Base-by-base conservation (phyloP, 2,329 filamentous ascomycete genomes). In the Dothidotthia symphoricarpi region DNA sequence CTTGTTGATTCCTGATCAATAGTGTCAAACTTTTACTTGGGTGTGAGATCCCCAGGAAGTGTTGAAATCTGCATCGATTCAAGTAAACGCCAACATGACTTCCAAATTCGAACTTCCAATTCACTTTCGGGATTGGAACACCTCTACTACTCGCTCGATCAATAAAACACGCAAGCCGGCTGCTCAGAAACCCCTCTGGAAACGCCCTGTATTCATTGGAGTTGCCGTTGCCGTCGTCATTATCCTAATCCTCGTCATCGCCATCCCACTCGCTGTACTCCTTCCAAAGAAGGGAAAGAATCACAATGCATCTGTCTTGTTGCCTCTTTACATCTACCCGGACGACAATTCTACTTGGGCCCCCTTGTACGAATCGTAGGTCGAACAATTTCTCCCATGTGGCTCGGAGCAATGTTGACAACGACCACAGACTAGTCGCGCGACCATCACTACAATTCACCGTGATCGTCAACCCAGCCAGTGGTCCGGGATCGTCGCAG, bases 211-310 rank as follows among this genome's bases (percentile, higher is more conserved):
- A 24, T 37, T 31, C 17, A 31, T 37, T 24, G 28, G 16, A 6
- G n/a, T 39, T 16, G 36, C 36, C 6, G 24, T 15, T 15, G 29
- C 29, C 12, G 24, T 24, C 13, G n/a, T 14, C 11, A 14, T 33
- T 11, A 24, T 25, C 16, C 19, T 39, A 7, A 27, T 39, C 33
- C 19, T 35, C 15, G 36, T 16, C 16, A 39, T 39, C 16, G 24
- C 28, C 24, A 29, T 39, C 8, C 36, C 36, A 8, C 30, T 39
- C 11, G 36, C 36, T 19, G 36, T 39, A 24, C 19, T 39, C 22
- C 36, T 39, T n/a, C 36, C 36, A n/a, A 39, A 39, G 24, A 32
- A 28, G 26, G 29, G 29, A 11, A 39, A 39, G 11, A 35, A 35
- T 7, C 33, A 28, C 12, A 13, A 26, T 27, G 24, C 26, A 14